Percentiles rank a stretch among this genome's conserved stretches.
These are phyloP conservation scores for Glycyrrhiza uralensis DNA, from an alignment of 306 rosid genomes.

Conservation along the genomic window DNA sequence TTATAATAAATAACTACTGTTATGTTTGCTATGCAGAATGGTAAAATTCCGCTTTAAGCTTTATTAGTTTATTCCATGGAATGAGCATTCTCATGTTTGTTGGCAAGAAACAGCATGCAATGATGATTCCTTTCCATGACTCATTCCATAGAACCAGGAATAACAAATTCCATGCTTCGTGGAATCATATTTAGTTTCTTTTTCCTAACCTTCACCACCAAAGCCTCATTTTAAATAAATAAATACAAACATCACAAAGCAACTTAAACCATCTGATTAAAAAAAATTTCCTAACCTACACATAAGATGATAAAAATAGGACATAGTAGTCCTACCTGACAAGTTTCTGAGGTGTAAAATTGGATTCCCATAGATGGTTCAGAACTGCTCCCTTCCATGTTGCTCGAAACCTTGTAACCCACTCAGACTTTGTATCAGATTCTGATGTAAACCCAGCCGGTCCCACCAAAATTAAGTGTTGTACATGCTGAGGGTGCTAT, in stretches of 20 bases:
- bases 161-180: neutral
- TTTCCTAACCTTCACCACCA: neutral
- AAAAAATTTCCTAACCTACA: neutral
- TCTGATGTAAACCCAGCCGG: conserved; percentile 78
- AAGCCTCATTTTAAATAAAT: neutral
- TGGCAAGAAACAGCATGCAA: neutral
- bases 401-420: conserved; percentile 56
- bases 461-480: conserved; percentile 90
- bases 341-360: conserved; percentile 86
- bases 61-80: neutral
- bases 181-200: neutral
- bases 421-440: conserved; percentile 51
- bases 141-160: neutral
- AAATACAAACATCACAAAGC: neutral
- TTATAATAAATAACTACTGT: neutral
- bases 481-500: conserved; percentile 86
- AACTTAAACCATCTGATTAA: neutral
- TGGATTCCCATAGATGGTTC: conserved; percentile 95
- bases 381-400: conserved; percentile 91
- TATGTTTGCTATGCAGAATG: neutral
- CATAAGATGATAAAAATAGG: neutral
- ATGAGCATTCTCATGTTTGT: neutral
- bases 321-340: conserved; percentile 48
- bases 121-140: neutral
- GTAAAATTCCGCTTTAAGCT: conserved; percentile 2